Conservation (phyloP, 192 early-diverging fungal genomes). For the Ambispora gerdemannii region DNA sequence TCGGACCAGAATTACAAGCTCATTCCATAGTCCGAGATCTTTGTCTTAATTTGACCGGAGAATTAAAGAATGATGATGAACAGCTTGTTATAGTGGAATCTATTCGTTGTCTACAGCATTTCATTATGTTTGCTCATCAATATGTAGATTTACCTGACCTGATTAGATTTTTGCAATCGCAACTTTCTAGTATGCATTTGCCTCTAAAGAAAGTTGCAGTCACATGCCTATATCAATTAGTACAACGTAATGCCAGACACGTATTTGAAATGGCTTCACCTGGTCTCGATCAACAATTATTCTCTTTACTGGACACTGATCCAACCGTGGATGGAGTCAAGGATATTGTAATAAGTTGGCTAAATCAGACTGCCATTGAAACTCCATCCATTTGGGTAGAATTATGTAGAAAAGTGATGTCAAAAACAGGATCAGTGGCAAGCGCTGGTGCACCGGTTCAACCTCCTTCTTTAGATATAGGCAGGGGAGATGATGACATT, state of each 20-base stretch:
- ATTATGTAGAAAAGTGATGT: constrained; percentile 73
- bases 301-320: constrained; percentile 76
- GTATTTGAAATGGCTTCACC: constrained; percentile 63
- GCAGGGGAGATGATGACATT: constrained; percentile 38
- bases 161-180: constrained; percentile 72
- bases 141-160: constrained; percentile 63
- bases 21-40: constrained; percentile 72
- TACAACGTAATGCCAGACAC: constrained; percentile 67
- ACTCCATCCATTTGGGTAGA: constrained; percentile 81
- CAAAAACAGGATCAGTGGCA: constrained; percentile 55
- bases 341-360: constrained; percentile 59
- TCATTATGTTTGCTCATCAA: constrained; percentile 85
- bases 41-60: constrained; percentile 74
- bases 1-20: constrained; percentile 87
- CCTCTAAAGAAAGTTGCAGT: constrained; percentile 70
- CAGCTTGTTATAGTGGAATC: constrained; percentile 77
- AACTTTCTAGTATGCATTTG: constrained; percentile 59
- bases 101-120: constrained; percentile 81
- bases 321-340: constrained; percentile 55
- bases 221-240: constrained; percentile 83
- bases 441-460: constrained; percentile 29
- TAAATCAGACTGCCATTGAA: constrained; percentile 57
- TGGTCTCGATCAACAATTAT: constrained; percentile 75
- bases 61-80: constrained; percentile 74
- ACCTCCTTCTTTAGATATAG: constrained; percentile 27